Percentiles rank a stretch among this genome's conserved stretches.
Evolutionary conservation across 2,329 filamentous ascomycete genomes (phyloP).

Genomic region (Verticillium dahliae): DNA sequence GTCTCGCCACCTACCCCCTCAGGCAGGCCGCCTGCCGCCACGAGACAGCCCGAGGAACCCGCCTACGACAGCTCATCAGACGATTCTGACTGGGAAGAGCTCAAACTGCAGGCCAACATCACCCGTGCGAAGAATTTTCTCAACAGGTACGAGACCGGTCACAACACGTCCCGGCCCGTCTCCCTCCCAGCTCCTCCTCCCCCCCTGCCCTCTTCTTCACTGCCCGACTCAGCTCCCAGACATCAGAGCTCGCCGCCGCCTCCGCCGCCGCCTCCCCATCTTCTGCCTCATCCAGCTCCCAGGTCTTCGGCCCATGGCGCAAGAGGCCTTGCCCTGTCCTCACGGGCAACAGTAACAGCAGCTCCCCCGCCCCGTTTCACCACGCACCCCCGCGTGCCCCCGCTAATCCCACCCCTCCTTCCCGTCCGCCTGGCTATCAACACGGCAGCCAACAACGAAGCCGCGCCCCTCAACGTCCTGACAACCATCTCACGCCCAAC

Average conservation of each 20-base stretch:
- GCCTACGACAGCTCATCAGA: neutral
- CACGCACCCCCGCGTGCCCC: neutral
- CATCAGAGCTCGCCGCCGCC: neutral
- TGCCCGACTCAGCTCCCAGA: neutral
- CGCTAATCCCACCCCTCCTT: neutral
- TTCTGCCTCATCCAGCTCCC: neutral
- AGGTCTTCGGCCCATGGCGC: too few species aligned
- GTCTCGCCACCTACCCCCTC: neutral
- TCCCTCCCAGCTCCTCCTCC: neutral
- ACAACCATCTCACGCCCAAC: slow-evolving; percentile 1
- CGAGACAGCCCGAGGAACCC: neutral
- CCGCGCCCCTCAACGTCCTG: neutral
- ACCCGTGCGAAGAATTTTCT: neutral
- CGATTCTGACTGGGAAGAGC: neutral
- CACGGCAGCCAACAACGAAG: neutral
- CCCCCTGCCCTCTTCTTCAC: neutral
- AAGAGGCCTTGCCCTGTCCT: too few species aligned
- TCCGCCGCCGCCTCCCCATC: neutral
- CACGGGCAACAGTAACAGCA: neutral
- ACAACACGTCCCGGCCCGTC: neutral
- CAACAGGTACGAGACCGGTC: neutral
- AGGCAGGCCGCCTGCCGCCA: neutral
- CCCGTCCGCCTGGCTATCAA: neutral
- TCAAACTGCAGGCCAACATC: neutral
- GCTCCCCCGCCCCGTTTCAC: neutral